Percentiles rank a stretch among this genome's conserved stretches.
These are phyloP conservation scores for Metroxylon sagu DNA, from an alignment of 176 grass and related monocot species.

Conservation along the genomic window DNA sequence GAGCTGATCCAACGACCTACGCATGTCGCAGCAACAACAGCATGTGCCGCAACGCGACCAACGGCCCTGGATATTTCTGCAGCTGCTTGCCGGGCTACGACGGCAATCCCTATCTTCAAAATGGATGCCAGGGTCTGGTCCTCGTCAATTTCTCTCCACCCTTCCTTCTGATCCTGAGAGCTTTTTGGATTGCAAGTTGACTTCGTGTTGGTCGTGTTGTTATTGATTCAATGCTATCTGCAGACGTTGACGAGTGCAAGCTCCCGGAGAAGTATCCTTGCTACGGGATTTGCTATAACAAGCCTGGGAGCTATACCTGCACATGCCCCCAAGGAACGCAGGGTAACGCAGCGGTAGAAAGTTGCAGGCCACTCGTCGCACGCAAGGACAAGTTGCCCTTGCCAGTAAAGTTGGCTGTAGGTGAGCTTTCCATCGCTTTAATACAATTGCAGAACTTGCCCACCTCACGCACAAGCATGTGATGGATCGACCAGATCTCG, in stretches of 20 bases:
- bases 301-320: constrained; percentile 18
- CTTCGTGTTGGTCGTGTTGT: too few species aligned
- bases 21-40: constrained; percentile 25
- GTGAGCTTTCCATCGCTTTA: too few species aligned
- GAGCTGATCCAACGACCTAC: constrained; percentile 17
- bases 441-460: too few species aligned
- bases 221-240: neutral
- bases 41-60: constrained; percentile 7
- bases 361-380: neutral
- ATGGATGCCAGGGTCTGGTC: constrained; percentile 40
- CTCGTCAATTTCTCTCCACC: neutral
- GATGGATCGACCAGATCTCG: too few species aligned
- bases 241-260: constrained; percentile 59
- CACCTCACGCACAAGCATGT: too few species aligned
- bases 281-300: constrained; percentile 6
- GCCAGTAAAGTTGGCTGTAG: too few species aligned
- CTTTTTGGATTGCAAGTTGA: too few species aligned
- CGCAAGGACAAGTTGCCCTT: neutral
- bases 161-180: neutral
- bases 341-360: constrained; percentile 2
- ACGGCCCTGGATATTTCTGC: constrained; percentile 42
- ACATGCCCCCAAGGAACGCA: constrained; percentile 21
- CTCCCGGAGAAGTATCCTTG: neutral
- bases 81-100: constrained; percentile 32
- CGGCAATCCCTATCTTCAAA: constrained; percentile 52